Conservation (phyloP, 2,329 filamentous ascomycete genomes). For the Daldinia sp. region DNA sequence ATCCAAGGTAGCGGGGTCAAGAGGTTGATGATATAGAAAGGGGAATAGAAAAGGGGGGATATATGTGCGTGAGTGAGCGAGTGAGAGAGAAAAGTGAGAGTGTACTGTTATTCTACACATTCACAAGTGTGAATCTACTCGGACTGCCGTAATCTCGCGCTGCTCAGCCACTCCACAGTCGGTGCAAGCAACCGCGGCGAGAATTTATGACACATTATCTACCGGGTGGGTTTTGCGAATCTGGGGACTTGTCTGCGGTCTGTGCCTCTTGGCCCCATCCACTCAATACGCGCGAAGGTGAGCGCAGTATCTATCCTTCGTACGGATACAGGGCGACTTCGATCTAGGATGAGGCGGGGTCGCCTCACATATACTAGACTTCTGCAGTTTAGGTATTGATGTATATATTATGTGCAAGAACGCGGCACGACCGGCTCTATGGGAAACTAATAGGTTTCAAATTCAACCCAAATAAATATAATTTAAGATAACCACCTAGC, state of each 20-base stretch:
- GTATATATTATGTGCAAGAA: conserved; percentile 21
- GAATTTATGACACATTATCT: conserved; percentile 11
- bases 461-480: conserved; percentile 17
- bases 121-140: conserved; percentile 5
- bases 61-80: not conserved
- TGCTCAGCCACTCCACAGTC: conserved; percentile 35
- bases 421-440: conserved; percentile 33
- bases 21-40: not conserved
- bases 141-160: conserved; percentile 18
- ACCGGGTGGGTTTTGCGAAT: conserved; percentile 15
- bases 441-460: conserved; percentile 19
- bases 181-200: conserved; percentile 26
- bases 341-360: conserved; percentile 16
- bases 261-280: conserved; percentile 29
- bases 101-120: conserved; percentile 12
- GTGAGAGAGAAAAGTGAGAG: not conserved
- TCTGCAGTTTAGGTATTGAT: conserved; percentile 13
- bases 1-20: conserved; percentile 13
- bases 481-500: not conserved
- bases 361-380: not conserved
- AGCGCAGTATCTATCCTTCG: conserved; percentile 10
- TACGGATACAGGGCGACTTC: conserved; percentile 8
- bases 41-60: not conserved
- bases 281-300: conserved; percentile 18
- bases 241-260: conserved; percentile 25